Percentiles rank a stretch among this genome's conserved stretches.
Conservation (phyloP, 2,329 filamentous ascomycete genomes). For the Paracoccidioides brasiliensis region DNA sequence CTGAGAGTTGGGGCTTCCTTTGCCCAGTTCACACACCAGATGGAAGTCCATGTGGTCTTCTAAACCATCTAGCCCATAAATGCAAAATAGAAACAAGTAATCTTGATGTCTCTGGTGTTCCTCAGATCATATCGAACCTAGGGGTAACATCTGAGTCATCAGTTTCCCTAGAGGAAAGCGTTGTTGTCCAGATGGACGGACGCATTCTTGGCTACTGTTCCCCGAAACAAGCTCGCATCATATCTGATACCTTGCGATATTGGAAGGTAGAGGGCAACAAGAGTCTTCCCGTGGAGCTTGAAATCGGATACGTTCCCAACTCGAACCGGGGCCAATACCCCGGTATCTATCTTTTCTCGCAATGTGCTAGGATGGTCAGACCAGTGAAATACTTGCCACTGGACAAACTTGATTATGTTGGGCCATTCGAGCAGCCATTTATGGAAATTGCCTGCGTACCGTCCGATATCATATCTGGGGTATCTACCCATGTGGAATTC, state of each 20-base stretch:
- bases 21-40: slow-evolving; percentile 97
- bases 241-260: slow-evolving; percentile 76
- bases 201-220: slow-evolving; percentile 81
- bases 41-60: slow-evolving; percentile 81
- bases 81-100: slow-evolving; percentile 72
- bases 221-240: slow-evolving; percentile 65
- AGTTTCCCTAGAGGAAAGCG: slow-evolving; percentile 66
- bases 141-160: slow-evolving; percentile 66
- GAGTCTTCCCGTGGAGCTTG: slow-evolving; percentile 66
- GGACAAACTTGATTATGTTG: slow-evolving; percentile 75
- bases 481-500: slow-evolving; percentile 87
- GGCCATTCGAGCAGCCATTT: slow-evolving; percentile 90
- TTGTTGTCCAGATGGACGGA: slow-evolving; percentile 83
- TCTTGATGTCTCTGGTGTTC: slow-evolving; percentile 61
- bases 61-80: slow-evolving; percentile 93
- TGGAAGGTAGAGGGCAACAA: slow-evolving; percentile 90
- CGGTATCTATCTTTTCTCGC: slow-evolving; percentile 84
- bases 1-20: slow-evolving; percentile 95
- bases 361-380: slow-evolving; percentile 72
- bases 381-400: slow-evolving; percentile 86
- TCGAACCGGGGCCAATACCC: slow-evolving; percentile 91
- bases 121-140: slow-evolving; percentile 61
- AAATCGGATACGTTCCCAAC: slow-evolving; percentile 81
- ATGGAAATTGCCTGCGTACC: slow-evolving; percentile 96
- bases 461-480: slow-evolving; percentile 71